A percentile compares a stretch with the other conserved stretches of the same genome.
Conservation (phyloP, 2,329 filamentous ascomycete genomes). For the Thermoascus crustaceus region DNA sequence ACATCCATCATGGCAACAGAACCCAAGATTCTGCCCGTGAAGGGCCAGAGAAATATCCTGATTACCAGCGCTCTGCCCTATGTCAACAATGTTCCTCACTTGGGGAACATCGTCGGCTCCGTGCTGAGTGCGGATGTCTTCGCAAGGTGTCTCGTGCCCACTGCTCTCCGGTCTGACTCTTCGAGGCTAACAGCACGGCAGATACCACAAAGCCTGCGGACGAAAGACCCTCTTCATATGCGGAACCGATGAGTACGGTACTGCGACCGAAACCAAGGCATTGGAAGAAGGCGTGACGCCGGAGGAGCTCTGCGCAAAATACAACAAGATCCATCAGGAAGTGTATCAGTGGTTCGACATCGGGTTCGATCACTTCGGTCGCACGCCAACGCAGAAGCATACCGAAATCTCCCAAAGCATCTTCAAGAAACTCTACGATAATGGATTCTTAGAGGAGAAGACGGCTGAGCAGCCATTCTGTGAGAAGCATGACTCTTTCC, state of each 20-base stretch:
- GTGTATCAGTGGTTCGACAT: constrained; percentile 97
- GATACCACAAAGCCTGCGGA: constrained; percentile 71
- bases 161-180: constrained; percentile 66
- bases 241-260: constrained; percentile 90
- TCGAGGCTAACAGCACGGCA: constrained; percentile 18
- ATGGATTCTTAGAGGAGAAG: constrained; percentile 79
- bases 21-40: constrained; percentile 11
- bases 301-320: constrained; percentile 81
- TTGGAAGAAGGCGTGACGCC: constrained; percentile 79
- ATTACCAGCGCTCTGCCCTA: constrained; percentile 90
- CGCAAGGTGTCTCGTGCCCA: constrained; percentile 64
- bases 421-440: constrained; percentile 78
- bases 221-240: constrained; percentile 77
- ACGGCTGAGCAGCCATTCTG: constrained; percentile 88
- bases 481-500: constrained; percentile 54
- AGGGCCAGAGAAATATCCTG: constrained; percentile 76
- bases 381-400: constrained; percentile 81
- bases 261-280: constrained; percentile 91
- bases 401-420: constrained; percentile 90
- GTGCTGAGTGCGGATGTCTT: constrained; percentile 87
- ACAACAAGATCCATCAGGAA: constrained; percentile 79
- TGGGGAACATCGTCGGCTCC: constrained; percentile 81
- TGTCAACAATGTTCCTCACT: constrained; percentile 69
- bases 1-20: constrained; percentile 10
- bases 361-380: constrained; percentile 87